Conservation (phyloP, 768 basidiomycete species). For the Inosperma sp. region DNA sequence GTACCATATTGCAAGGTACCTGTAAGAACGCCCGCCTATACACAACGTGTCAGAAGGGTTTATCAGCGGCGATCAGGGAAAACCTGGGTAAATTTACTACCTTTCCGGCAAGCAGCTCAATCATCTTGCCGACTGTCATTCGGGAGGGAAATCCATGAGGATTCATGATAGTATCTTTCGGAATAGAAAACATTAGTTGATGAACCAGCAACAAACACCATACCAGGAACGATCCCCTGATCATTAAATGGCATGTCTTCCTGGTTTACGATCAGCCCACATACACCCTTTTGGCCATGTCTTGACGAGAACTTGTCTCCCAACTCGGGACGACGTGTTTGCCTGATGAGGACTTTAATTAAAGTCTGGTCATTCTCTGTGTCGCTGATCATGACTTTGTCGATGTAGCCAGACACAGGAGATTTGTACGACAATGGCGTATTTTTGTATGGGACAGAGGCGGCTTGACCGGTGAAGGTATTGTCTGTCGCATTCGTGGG, state of each 20-base stretch:
- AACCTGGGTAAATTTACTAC: slow-evolving; percentile 32
- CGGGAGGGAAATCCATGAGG: slow-evolving; percentile 99
- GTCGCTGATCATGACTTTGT: slow-evolving; percentile 97
- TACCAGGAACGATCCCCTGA: slow-evolving; percentile 90
- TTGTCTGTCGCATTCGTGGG: slow-evolving; percentile 94
- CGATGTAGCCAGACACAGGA: slow-evolving; percentile 88
- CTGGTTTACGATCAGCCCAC: slow-evolving; percentile 97
- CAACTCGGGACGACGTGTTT: slow-evolving; percentile 92
- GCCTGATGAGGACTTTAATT: slow-evolving; percentile 95
- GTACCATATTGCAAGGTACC: slow-evolving; percentile 93
- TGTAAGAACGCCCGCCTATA: slow-evolving; percentile 81
- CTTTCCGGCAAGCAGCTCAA: slow-evolving; percentile 94
- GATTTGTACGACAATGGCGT: slow-evolving; percentile 91
- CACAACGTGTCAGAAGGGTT: slow-evolving; percentile 1
- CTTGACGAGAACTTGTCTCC: slow-evolving; percentile 98
- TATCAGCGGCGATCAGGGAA: slow-evolving; percentile 2
- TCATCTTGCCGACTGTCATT: slow-evolving; percentile 99
- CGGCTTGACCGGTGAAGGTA: slow-evolving; percentile 77
- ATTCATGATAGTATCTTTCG: slow-evolving; percentile 95
- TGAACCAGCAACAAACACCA: slow-evolving; percentile 17
- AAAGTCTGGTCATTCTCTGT: slow-evolving; percentile 95
- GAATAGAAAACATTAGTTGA: slow-evolving; percentile 14
- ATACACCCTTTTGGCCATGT: slow-evolving; percentile 99
- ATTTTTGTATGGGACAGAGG: slow-evolving; percentile 85
- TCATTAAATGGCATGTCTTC: slow-evolving; percentile 99